Evolutionary conservation across 768 basidiomycete genomes (phyloP).

Genomic region (Inosperma sp.): DNA sequence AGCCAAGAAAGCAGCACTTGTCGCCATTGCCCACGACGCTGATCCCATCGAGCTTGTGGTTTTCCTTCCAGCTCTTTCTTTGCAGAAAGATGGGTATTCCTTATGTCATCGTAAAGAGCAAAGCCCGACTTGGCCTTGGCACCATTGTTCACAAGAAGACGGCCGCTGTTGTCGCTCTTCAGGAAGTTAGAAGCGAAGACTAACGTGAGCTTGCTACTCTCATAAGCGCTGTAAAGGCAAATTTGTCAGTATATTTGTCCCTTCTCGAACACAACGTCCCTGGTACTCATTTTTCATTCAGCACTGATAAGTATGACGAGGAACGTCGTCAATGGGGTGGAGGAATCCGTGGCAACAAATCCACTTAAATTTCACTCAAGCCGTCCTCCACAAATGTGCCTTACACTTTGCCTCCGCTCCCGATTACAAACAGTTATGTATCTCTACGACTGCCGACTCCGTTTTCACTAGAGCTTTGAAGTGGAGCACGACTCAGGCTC

Average conservation of each 20-base stretch:
- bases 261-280: neutral
- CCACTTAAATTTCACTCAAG: constrained; percentile 87
- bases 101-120: constrained; percentile 97
- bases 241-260: constrained; percentile 68
- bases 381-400: constrained; percentile 22
- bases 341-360: constrained; percentile 93
- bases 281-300: constrained; percentile 26
- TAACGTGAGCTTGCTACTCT: constrained; percentile 88
- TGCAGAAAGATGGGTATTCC: constrained; percentile 99
- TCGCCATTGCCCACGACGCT: constrained; percentile 95
- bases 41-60: constrained; percentile 99
- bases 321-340: constrained; percentile 92
- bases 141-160: constrained; percentile 99
- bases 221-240: constrained; percentile 91
- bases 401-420: constrained; percentile 18
- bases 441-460: constrained; percentile 15
- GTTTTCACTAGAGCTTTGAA: constrained; percentile 46
- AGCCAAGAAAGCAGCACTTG: constrained; percentile 95
- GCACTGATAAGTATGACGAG: constrained; percentile 92
- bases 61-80: constrained; percentile 94
- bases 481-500: constrained; percentile 32
- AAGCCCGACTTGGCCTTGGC: constrained; percentile 96
- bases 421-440: constrained; percentile 14
- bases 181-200: constrained; percentile 95
- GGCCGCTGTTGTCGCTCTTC: constrained; percentile 82